phyloP scores from a whole-genome alignment of 2,329 filamentous ascomycete genomes.

The Cryphonectria naterciae region DNA sequence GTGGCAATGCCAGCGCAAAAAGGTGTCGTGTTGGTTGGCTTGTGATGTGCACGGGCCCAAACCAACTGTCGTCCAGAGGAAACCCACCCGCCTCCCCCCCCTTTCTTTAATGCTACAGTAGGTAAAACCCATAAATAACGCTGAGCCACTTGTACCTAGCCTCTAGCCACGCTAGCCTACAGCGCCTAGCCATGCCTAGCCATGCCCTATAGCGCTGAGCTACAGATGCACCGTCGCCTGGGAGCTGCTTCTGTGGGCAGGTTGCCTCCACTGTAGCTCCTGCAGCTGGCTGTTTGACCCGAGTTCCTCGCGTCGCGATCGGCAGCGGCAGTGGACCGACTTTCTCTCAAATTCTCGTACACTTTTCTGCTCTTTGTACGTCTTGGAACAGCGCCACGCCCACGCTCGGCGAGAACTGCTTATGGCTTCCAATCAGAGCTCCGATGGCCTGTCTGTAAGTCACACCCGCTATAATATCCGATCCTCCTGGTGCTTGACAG shows the following conservation, averaged over 20 bases:
- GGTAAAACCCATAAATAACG: not conserved
- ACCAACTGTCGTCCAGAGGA: not conserved
- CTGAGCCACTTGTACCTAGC: not conserved
- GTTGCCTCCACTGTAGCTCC: not conserved
- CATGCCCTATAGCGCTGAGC: not conserved
- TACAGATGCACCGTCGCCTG: not conserved
- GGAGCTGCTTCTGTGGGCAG: not conserved
- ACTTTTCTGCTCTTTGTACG: not conserved
- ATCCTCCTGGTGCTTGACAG: constrained; percentile 26
- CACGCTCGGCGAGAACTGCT: constrained; percentile 26
- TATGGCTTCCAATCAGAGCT: constrained; percentile 42
- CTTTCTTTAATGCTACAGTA: not conserved
- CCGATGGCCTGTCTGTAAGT: constrained; percentile 39
- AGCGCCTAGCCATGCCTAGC: not conserved
- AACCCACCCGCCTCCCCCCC: too few relatives aligned
- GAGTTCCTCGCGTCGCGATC: constrained; percentile 3
- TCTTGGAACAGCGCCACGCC: constrained; percentile 1
- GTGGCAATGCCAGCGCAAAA: not conserved
- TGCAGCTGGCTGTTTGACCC: not conserved
- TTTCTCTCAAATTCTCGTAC: not conserved
- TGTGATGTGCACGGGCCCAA: not conserved
- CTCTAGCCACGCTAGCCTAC: not conserved
- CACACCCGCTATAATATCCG: constrained; percentile 30
- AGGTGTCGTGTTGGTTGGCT: not conserved
- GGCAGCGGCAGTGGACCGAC: not conserved